Conservation (phyloP, 2,329 filamentous ascomycete genomes). For the Tolypocladium guangdongense region DNA sequence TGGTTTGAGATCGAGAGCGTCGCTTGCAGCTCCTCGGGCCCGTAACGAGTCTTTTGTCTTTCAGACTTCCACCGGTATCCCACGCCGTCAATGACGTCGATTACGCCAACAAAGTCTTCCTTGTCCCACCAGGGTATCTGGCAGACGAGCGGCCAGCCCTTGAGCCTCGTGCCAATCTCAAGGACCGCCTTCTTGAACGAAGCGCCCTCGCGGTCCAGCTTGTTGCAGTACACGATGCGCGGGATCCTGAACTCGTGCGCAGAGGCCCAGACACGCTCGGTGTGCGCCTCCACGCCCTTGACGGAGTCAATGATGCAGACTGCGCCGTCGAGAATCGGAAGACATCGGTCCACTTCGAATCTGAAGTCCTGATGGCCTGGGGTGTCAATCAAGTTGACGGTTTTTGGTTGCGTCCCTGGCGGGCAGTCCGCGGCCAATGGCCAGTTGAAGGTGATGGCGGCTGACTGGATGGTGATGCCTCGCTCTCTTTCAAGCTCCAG, state of each 20-base stretch:
- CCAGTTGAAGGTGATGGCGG: conserved; percentile 92
- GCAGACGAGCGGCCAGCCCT: conserved; percentile 80
- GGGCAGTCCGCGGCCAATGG: conserved; percentile 45
- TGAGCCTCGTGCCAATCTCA: conserved; percentile 70
- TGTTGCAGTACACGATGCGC: conserved; percentile 67
- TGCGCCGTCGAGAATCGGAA: conserved; percentile 78
- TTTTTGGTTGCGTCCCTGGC: conserved; percentile 41
- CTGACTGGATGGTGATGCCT: conserved; percentile 96
- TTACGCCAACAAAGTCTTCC: conserved; percentile 70
- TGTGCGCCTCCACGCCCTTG: conserved; percentile 91
- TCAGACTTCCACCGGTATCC: conserved; percentile 59
- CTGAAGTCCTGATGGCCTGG: conserved; percentile 96
- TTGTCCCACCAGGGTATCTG: conserved; percentile 93
- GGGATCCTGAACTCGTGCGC: conserved; percentile 80
- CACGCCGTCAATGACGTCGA: conserved; percentile 67
- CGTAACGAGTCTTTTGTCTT: conserved; percentile 25
- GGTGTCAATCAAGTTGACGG: conserved; percentile 88
- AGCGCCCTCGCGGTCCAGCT: conserved; percentile 67
- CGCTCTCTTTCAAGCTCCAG: conserved; percentile 82
- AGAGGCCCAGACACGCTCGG: conserved; percentile 90
- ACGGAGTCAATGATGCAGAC: conserved; percentile 91
- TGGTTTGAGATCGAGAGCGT: conserved; percentile 35
- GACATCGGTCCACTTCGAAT: conserved; percentile 86
- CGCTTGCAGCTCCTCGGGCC: conserved; percentile 16
- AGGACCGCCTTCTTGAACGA: conserved; percentile 75